Base-by-base conservation (phyloP, 345 rosid species). In the thale cress (Arabidopsis thaliana) region DNA sequence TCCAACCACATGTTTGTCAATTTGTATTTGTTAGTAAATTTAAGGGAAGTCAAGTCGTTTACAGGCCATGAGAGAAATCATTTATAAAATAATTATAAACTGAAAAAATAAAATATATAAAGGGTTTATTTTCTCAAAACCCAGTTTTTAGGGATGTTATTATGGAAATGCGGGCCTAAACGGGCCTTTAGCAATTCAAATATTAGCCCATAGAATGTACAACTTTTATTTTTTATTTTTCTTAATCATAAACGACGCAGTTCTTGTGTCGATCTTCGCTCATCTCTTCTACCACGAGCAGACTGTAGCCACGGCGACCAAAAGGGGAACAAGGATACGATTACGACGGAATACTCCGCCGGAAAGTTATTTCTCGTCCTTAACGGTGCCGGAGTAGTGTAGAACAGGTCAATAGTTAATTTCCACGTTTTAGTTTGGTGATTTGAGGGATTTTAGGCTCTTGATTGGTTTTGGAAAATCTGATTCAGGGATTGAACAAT, bases 301-400 rank as follows among this genome's bases (percentile, higher is more conserved):
- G n/a, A 11, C 32, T 28, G 32, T 28, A 28, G 32, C 3, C 32
- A 28, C 32, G 32, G 4, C 32, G 12, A 50, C 55, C 30, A 22
- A n/a, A 22, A 45, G 22, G n/a, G 3, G 50, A 45, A 45, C 50
- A 45, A 45, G n/a, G 7, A 51, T 24, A 25, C 32, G 1, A 88
- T 87, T 62, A 84, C 83, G 74, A 86, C 92, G 0, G 93, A 90
- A 1, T 89, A 89, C 75, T 88, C 92, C 32, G 70, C 91, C 12
- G 97, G 96, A 24, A 91, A 89, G 80, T 91, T 90, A 1, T 84
- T 88, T 76, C 93, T 91, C 49, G 88, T 90, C 57, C 76, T 89
- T 67, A 88, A 87, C 61, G 93, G 97, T 53, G 84, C 95, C 55
- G 97, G 98, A 67, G 93, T 89, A 56, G 93, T 93, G 79, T 93